Base-by-base conservation (phyloP, 1,284 basidiomycete species). In the Taiwanofungus camphoratus region DNA sequence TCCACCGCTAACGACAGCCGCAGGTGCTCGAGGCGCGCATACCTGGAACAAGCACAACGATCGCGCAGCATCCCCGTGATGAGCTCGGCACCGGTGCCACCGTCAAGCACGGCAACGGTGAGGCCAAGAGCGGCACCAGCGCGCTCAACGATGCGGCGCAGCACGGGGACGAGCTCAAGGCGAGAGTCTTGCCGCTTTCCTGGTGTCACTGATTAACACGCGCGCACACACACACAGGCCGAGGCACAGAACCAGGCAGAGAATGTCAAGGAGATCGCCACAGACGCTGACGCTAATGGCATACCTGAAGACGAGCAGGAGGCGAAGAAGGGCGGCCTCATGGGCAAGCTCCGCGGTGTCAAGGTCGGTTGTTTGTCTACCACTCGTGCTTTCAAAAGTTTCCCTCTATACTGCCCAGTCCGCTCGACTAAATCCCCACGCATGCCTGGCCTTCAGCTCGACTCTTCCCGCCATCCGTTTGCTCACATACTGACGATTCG, bases 291-390 rank as follows among this genome's bases (percentile, higher is more conserved):
- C 6, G 64, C 59, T 2, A n/a, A n/a, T n/a, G n/a, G n/a, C n/a
- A n/a, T n/a, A n/a, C n/a, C n/a, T n/a, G n/a, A n/a, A n/a, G n/a
- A n/a, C n/a, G n/a, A n/a, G n/a, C n/a, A n/a, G n/a, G 67, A 76
- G 31, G 66, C 58, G 36, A 80, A 80, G 64, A 79, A 74, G 64
- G 60, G 59, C 0, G 70, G 75, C 2, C 41, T 82, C 1, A 69
- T 70, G 63, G 66, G 62, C 11, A 73, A 71, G 30, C 54, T 83
- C 36, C 68, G 66, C 40, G 69, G 64, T 7, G 47, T 63, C 11
- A n/a, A n/a, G n/a, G n/a, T n/a, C 56, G 55, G 42, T 65, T 61
- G 53, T 48, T 60, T 62, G 2, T 11, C 13, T 20, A 12, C 16
- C 22, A 2, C 9, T 32, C 6, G n/a, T 36, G 19, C 31, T 36